These are phyloP conservation scores for Solanum etuberosum DNA, from an alignment of 257 asterid genomes.

Conservation along the genomic window DNA sequence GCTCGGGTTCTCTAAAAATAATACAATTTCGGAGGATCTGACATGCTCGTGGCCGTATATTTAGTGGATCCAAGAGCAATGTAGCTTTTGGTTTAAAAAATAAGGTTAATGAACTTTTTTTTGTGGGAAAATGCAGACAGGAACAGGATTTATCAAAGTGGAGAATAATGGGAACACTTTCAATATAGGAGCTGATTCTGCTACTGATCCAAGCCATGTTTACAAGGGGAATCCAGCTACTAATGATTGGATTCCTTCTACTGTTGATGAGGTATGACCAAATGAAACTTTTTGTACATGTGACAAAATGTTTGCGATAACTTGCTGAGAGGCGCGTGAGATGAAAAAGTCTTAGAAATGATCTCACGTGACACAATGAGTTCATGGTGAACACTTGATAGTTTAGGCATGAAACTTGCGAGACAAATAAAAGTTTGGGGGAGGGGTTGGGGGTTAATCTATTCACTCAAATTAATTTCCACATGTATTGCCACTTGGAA, in stretches of 20 bases:
- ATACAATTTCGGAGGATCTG: background rate
- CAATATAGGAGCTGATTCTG: conserved; percentile 36
- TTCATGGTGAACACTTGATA: background rate
- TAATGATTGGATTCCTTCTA: conserved; percentile 85
- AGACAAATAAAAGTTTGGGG: background rate
- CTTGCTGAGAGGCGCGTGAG: background rate
- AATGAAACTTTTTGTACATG: background rate
- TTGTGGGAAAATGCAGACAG: conserved; percentile 39
- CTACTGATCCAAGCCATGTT: conserved; percentile 36
- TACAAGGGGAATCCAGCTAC: conserved; percentile 91
- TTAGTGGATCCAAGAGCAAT: background rate
- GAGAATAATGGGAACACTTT: conserved; percentile 32
- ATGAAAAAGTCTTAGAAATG: background rate
- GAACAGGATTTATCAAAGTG: conserved; percentile 73
- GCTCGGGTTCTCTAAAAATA: background rate
- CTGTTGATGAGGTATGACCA: conserved; percentile 24
- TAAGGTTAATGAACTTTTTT: background rate
- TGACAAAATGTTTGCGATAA: background rate
- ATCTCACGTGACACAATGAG: background rate
- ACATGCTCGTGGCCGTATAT: background rate
- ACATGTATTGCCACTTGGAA: background rate
- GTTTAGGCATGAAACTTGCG: background rate
- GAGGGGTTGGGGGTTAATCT: background rate
- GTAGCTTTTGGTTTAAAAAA: background rate
- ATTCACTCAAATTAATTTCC: background rate